Evolutionary conservation across 768 basidiomycete genomes (phyloP), one percentile per base, ranked within the genome.

Genomic region (Hygrophorus pudorinus): DNA sequence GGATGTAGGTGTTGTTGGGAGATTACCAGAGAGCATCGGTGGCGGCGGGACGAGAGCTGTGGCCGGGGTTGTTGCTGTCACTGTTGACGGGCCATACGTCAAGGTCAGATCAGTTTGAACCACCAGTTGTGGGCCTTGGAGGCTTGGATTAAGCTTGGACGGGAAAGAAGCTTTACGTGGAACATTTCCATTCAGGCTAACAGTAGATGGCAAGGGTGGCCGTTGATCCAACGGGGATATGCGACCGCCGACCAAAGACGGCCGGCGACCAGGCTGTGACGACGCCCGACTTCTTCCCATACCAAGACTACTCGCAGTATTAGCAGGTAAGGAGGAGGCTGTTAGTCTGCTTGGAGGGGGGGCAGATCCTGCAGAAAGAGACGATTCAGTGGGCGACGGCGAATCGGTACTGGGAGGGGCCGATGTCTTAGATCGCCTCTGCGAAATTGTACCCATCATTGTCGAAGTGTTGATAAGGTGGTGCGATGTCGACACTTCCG

Each of bases 211-310:
- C 20, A 75, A 64, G 14, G 76, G 79, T 10, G 75, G 80, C 38
- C 62, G 68, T 32, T 67, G 68, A 52, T 75, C 79, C 42, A 64
- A 65, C 43, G 67, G 79, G 33, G 73, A 78, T 50, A 67, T 65
- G 38, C 72, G 66, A 39, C 74, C 71, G 49, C 72, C 68, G 29
- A 68, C 59, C 24, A 78, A 48, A 11, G 81, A 76, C 18, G 84
- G 82, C 45, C 83, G 67, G 45, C 83, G 73, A 20, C 79, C 81
- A 34, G 87, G 85, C 51, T 89, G 87, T 31, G 87, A 88, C 10
- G 75, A 76, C 29, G 87, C 83, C 38, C 87, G 75, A 45, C 56
- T 71, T 46, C 87, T 74, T 16, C 68, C 66, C 24, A 56, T 57
- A 1, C 68, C 59, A 20, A 59, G 56, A 31, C 57, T 57, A 32